Evolutionary conservation across 2,329 filamentous ascomycete genomes (phyloP), one percentile per base, ranked within the genome.

Genomic region (Monosporascus sp.): DNA sequence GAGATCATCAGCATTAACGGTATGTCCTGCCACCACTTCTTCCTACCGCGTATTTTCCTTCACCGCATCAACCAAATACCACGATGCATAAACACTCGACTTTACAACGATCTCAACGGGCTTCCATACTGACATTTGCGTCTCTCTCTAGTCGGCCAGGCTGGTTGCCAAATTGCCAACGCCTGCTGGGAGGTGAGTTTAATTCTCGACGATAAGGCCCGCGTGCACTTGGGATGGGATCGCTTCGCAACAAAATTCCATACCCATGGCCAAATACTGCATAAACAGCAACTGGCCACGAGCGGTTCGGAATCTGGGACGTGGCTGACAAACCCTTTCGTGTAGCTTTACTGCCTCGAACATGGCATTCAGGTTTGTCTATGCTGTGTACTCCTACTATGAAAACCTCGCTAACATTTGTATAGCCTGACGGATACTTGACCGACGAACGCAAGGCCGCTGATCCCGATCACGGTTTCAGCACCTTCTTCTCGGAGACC

Each of bases 161-260:
- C 94, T 75, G 94, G 94, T 88, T 97, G 94, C 87, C 94, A 99
- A 78, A 99, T 99, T 73, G 94, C 93, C 80, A 99, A 99, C 84
- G 94, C 94, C 69, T 97, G 94, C 87, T 99, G 94, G 94, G 94
- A 99, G 91, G 94, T 99, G 81, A 81, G 90, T 81, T 70, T 45
- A 31, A 43, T 19, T 9, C 22, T 14, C 4, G 20, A 40, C 19
- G 22, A 43, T 43, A 24, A 24, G 2, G 19, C 14, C 9, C n/a
- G 8, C 24, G 48, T 56, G 54, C 56, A 58, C 52, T 35, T 14
- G 31, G 54, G 56, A 54, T 40, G 27, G 24, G 19, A 9, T 43
- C 9, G n/a, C n/a, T 20, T 4, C 4, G 17, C 16, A 8, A 17
- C 19, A 14, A 14, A 43, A 43, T 20, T 20, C 19, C 19, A 24